phyloP scores from a whole-genome alignment of 2,329 filamentous ascomycete genomes.

The Alternaria conjuncta region DNA sequence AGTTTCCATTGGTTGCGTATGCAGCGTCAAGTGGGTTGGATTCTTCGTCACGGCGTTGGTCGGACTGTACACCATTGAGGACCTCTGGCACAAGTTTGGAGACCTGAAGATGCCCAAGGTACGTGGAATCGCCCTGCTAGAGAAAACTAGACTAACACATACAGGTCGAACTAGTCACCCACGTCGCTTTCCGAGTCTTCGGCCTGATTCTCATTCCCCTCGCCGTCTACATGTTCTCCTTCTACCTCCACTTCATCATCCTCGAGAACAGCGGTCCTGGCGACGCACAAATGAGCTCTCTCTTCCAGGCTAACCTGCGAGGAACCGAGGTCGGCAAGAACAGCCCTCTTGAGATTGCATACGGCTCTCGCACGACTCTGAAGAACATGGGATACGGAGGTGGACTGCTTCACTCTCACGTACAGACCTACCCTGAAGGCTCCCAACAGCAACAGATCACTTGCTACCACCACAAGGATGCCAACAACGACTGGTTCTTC shows the following conservation, averaged over 20 bases:
- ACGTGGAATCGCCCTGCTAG: conserved; percentile 9
- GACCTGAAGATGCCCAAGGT: conserved; percentile 89
- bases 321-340: conserved; percentile 94
- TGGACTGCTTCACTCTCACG: conserved; percentile 92
- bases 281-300: conserved; percentile 99
- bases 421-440: conserved; percentile 94
- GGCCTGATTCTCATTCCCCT: conserved; percentile 89
- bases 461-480: conserved; percentile 99
- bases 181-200: conserved; percentile 79
- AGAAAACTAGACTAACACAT: conserved; percentile 24
- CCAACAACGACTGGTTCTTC: conserved; percentile 99
- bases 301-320: conserved; percentile 95
- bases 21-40: conserved; percentile 98
- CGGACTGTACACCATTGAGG: conserved; percentile 93
- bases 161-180: conserved; percentile 72
- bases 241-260: conserved; percentile 92
- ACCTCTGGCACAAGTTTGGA: conserved; percentile 98
- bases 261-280: conserved; percentile 93
- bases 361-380: conserved; percentile 86
- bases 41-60: conserved; percentile 95
- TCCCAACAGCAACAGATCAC: conserved; percentile 96
- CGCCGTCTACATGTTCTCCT: conserved; percentile 93
- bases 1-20: conserved; percentile 95
- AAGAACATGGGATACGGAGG: conserved; percentile 99
- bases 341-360: conserved; percentile 89